Percentiles rank a stretch among this genome's conserved stretches.
These are phyloP conservation scores for Domatiomyces globalis DNA, from an alignment of 2,329 filamentous ascomycete species.

Conservation along the genomic window DNA sequence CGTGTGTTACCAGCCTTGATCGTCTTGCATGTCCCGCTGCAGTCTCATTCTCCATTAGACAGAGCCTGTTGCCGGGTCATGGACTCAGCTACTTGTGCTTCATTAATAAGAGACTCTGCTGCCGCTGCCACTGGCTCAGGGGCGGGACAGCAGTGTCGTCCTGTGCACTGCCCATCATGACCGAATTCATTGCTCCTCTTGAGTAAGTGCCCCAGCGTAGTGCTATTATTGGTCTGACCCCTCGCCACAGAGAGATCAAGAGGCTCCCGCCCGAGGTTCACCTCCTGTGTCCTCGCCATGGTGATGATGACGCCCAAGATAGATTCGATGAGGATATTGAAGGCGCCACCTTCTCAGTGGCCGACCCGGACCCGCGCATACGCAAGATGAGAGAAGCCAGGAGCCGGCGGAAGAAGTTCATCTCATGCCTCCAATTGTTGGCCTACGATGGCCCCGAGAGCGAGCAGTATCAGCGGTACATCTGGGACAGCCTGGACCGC, in stretches of 20 bases:
- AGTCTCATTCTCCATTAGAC: background rate
- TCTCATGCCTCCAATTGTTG: conserved; percentile 54
- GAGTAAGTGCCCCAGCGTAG: conserved; percentile 22
- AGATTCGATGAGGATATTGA: conserved; percentile 43
- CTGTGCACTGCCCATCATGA: conserved; percentile 11
- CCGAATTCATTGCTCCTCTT: conserved; percentile 30
- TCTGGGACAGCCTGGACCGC: conserved; percentile 42
- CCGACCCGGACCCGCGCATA: conserved; percentile 21
- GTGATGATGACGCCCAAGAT: conserved; percentile 44
- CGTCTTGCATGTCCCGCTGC: no score
- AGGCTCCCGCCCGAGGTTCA: conserved; percentile 38
- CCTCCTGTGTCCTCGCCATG: conserved; percentile 52
- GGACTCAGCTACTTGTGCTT: background rate
- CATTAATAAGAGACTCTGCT: background rate
- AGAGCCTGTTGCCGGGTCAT: background rate
- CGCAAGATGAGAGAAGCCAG: conserved; percentile 41
- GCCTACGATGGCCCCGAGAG: conserved; percentile 50
- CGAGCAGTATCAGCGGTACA: conserved; percentile 45
- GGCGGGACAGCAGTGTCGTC: background rate
- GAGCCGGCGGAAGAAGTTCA: conserved; percentile 45
- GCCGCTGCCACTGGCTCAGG: background rate
- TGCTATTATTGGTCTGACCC: background rate
- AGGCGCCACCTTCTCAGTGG: background rate
- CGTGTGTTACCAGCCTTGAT: background rate
- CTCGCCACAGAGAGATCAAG: conserved; percentile 24